Evolutionary conservation across 768 basidiomycete species (phyloP).

Genomic region (Asterophora lycoperdoides): DNA sequence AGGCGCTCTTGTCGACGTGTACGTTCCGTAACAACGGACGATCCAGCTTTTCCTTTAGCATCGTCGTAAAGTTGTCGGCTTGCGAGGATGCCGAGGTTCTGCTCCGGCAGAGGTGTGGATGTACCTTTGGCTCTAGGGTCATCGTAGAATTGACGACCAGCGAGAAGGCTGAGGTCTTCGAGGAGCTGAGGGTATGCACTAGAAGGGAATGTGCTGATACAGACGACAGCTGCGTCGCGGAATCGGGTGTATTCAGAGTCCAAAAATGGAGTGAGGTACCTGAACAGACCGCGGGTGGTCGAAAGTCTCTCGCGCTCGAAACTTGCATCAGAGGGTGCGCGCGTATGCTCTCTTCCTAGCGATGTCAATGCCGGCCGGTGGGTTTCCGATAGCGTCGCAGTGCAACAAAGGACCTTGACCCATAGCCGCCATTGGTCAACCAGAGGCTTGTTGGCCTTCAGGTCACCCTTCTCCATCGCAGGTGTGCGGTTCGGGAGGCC

Average conservation of each 20-base stretch:
- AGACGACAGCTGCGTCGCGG: constrained; percentile 81
- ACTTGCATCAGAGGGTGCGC: constrained; percentile 66
- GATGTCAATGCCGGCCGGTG: constrained; percentile 49
- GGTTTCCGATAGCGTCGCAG: constrained; percentile 61
- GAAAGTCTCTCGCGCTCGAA: constrained; percentile 79
- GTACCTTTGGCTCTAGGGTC: constrained; percentile 49
- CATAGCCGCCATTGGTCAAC: constrained; percentile 82
- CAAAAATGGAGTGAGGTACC: constrained; percentile 81
- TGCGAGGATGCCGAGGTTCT: constrained; percentile 32
- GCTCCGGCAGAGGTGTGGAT: constrained; percentile 33
- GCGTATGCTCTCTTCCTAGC: constrained; percentile 61
- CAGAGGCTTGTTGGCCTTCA: constrained; percentile 53
- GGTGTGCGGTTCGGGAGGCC: constrained; percentile 39
- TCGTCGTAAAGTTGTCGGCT: constrained; percentile 68
- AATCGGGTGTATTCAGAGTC: constrained; percentile 82
- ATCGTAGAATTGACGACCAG: constrained; percentile 81
- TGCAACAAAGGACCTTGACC: constrained; percentile 84
- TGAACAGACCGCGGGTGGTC: constrained; percentile 80
- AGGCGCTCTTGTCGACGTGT: constrained; percentile 72
- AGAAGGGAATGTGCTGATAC: constrained; percentile 83
- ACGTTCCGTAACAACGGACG: constrained; percentile 44
- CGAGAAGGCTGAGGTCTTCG: constrained; percentile 78
- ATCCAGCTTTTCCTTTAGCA: constrained; percentile 42
- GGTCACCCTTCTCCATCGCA: constrained; percentile 46
- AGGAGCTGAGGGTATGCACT: constrained; percentile 74